Base-by-base conservation (phyloP, 352 stramenopile genomes). In the Phytophthora citricola region DNA sequence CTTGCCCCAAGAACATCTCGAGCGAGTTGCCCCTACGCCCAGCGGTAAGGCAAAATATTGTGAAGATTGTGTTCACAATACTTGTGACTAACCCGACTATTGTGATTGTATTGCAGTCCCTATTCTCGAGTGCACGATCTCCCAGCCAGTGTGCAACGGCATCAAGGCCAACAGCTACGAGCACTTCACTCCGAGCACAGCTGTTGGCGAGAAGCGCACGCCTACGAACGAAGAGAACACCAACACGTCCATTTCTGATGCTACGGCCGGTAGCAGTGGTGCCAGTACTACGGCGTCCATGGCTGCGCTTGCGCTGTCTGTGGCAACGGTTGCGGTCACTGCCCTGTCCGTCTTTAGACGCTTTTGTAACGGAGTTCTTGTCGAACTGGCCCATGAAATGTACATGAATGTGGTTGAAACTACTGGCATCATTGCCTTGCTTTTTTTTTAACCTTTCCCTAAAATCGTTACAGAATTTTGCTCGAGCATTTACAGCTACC, bases 1-100 rank as follows among this genome's bases (percentile, higher is more conserved):
- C 46, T 4, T 91, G 82, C 22, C 78, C 82, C 2, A 73, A 52
- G 46, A 74, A 71, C 47, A 83, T 90, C 11, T 81, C 76, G 17
- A 71, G 49, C 12, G 55, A 71, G 1, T 48, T 90, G 43, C 80
- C 80, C 56, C 76, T 15, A 81, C 47, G 20, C 80, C 80, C 10
- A 51, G 68, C 0, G 79, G 71, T 83, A 64, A 47, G 59, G 9
- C 17, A 34, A 15, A 26, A 20, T 12, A 8, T 14, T 46, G n/a
- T 46, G 40, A 46, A 46, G n/a, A 20, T 43, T 43, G 38, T 22
- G 1, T 44, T 7, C 5, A 44, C 38, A 44, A 52, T 12, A 7
- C 12, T 14, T 52, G 12, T 38, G 10, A 52, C 47, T 51, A 26
- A 51, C 48, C 8, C 2, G 34, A 22, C 14, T 27, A 4, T 26